These are phyloP conservation scores for Colletotrichum euphorbiae DNA, from an alignment of 2,329 filamentous ascomycete species.

Conservation along the genomic window DNA sequence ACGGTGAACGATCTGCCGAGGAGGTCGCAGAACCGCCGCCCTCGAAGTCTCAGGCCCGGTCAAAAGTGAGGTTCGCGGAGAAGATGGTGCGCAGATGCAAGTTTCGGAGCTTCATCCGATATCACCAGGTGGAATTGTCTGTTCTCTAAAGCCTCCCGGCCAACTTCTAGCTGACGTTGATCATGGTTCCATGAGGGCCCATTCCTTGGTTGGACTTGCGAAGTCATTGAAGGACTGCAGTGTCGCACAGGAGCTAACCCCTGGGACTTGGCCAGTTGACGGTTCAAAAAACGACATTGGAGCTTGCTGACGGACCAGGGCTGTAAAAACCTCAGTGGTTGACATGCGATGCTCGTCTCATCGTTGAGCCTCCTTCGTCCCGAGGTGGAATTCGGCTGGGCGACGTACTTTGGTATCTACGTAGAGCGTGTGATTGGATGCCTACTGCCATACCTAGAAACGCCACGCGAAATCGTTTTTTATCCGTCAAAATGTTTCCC, in stretches of 20 bases:
- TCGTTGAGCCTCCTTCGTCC: constrained; percentile 18
- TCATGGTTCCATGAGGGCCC: background rate
- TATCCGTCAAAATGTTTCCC: too few relatives aligned
- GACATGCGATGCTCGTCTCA: background rate
- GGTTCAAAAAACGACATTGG: background rate
- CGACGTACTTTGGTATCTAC: too few relatives aligned
- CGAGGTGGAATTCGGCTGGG: constrained; percentile 27
- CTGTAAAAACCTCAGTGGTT: background rate
- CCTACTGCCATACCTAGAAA: background rate
- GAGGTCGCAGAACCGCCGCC: background rate
- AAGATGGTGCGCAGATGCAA: constrained; percentile 8
- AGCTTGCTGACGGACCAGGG: background rate
- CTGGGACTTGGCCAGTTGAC: background rate
- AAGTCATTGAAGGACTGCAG: background rate
- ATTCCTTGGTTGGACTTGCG: background rate
- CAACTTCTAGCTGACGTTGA: background rate
- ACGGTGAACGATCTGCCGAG: background rate
- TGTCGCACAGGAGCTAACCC: background rate
- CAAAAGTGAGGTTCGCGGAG: background rate
- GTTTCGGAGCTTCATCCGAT: background rate
- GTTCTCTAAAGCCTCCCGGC: background rate
- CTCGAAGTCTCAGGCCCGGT: background rate
- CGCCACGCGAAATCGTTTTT: background rate
- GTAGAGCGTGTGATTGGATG: background rate
- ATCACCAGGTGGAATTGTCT: too few relatives aligned